Evolutionary conservation across 2,329 filamentous ascomycete genomes (phyloP).

Genomic region (Myriosclerotinia curreyana): DNA sequence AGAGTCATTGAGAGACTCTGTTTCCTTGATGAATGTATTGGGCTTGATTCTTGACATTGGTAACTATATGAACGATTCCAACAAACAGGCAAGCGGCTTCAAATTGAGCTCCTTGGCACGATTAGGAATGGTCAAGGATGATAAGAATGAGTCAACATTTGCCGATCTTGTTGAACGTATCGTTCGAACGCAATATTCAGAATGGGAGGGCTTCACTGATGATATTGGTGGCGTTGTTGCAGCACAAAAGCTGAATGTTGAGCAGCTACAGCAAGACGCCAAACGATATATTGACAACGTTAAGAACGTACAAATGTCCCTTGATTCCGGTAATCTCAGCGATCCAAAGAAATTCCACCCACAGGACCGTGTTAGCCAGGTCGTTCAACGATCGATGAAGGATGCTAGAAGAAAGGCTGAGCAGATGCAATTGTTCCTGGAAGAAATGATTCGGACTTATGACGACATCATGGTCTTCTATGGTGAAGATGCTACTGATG

Average conservation of each 20-base stretch:
- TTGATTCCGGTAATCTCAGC: constrained; percentile 90
- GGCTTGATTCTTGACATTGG: constrained; percentile 96
- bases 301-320: constrained; percentile 84
- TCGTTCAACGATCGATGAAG: constrained; percentile 94
- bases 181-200: constrained; percentile 91
- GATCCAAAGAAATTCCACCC: constrained; percentile 98
- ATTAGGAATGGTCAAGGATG: constrained; percentile 96
- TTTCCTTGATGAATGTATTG: constrained; percentile 91
- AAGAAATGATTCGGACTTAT: constrained; percentile 87
- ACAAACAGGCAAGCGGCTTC: constrained; percentile 97
- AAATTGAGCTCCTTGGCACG: constrained; percentile 92
- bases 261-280: constrained; percentile 82
- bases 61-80: constrained; percentile 99
- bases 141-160: constrained; percentile 96
- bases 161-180: constrained; percentile 95
- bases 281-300: constrained; percentile 93
- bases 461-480: constrained; percentile 97
- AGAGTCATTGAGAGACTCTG: constrained; percentile 85
- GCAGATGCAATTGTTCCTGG: constrained; percentile 88
- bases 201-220: constrained; percentile 85
- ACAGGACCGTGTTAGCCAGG: constrained; percentile 87
- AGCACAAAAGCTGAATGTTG: constrained; percentile 89
- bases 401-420: constrained; percentile 93
- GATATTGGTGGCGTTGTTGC: constrained; percentile 79
- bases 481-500: constrained; percentile 87